A percentile compares a stretch with the other conserved stretches of the same genome.
These are phyloP conservation scores for Taphrina deformans DNA, from an alignment of 1,139 yeast species.

Conservation along the genomic window DNA sequence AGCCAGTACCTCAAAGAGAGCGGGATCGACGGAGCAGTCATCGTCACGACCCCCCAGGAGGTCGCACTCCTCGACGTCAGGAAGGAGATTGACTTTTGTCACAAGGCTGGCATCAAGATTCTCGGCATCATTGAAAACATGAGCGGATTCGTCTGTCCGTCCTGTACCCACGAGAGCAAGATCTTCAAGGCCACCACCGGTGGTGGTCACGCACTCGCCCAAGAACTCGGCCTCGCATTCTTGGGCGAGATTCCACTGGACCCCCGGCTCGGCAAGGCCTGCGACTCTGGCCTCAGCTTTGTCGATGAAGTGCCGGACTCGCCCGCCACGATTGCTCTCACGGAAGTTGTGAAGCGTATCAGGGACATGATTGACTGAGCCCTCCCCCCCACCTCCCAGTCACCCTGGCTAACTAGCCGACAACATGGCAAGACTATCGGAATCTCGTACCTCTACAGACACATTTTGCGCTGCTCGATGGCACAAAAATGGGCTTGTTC, in stretches of 20 bases:
- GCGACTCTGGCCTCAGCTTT: conserved; percentile 88
- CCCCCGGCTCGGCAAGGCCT: conserved; percentile 85
- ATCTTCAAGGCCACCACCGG: conserved; percentile 94
- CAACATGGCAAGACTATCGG: too few species aligned
- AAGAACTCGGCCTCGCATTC: conserved; percentile 72
- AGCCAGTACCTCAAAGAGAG: conserved; percentile 83
- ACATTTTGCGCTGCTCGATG: too few species aligned
- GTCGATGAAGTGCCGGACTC: conserved; percentile 83
- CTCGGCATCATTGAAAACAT: conserved; percentile 93
- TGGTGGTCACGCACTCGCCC: conserved; percentile 82
- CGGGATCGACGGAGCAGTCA: conserved; percentile 92
- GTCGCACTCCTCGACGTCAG: conserved; percentile 92
- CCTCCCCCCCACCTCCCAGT: too few species aligned
- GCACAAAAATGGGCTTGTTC: too few species aligned
- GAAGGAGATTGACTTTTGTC: conserved; percentile 92
- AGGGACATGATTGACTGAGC: neutral
- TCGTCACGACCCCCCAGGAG: conserved; percentile 97
- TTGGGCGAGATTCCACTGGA: conserved; percentile 93
- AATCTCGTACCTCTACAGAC: too few species aligned
- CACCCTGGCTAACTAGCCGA: too few species aligned
- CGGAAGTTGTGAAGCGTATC: conserved; percentile 67
- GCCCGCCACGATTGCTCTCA: conserved; percentile 85
- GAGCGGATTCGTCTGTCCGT: conserved; percentile 98
- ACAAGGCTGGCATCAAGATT: conserved; percentile 80
- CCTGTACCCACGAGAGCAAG: conserved; percentile 83